Conservation (phyloP, 1,284 basidiomycete genomes). For the Agroathelia rolfsii region DNA sequence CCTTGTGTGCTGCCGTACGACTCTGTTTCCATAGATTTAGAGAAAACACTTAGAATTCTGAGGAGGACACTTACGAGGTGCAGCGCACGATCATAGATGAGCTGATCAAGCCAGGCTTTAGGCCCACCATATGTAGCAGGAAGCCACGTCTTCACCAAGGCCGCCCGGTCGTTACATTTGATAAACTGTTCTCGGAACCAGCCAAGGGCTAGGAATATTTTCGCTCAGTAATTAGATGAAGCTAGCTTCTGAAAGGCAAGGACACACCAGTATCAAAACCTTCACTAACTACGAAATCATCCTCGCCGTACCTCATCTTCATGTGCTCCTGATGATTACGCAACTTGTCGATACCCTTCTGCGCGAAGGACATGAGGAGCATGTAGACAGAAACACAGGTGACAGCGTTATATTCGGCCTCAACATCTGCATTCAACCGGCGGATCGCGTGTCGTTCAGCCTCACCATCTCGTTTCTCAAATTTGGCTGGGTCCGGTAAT, state of each 20-base stretch:
- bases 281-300: conserved; percentile 56
- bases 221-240: background rate
- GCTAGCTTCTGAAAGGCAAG: conserved; percentile 4
- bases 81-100: conserved; percentile 75
- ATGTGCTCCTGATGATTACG: conserved; percentile 64
- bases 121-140: conserved; percentile 64
- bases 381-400: conserved; percentile 87
- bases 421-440: conserved; percentile 58
- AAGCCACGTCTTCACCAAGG: conserved; percentile 73
- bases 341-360: conserved; percentile 79
- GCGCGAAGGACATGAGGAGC: conserved; percentile 86
- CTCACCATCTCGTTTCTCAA: conserved; percentile 62
- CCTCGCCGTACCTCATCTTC: conserved; percentile 68
- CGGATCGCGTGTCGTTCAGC: conserved; percentile 54
- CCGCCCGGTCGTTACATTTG: conserved; percentile 67
- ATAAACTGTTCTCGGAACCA: conserved; percentile 76
- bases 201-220: conserved; percentile 37
- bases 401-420: conserved; percentile 73
- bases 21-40: conserved; percentile 42
- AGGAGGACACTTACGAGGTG: conserved; percentile 38
- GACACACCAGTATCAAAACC: conserved; percentile 69
- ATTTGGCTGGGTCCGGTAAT: conserved; percentile 63
- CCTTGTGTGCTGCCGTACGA: conserved; percentile 84
- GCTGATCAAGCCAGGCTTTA: conserved; percentile 67
- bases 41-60: conserved; percentile 1